A percentile compares a stretch with the other conserved stretches of the same genome.
These are phyloP conservation scores for Silene uniflora DNA, from an alignment of 148 eudicot species.

Conservation along the genomic window DNA sequence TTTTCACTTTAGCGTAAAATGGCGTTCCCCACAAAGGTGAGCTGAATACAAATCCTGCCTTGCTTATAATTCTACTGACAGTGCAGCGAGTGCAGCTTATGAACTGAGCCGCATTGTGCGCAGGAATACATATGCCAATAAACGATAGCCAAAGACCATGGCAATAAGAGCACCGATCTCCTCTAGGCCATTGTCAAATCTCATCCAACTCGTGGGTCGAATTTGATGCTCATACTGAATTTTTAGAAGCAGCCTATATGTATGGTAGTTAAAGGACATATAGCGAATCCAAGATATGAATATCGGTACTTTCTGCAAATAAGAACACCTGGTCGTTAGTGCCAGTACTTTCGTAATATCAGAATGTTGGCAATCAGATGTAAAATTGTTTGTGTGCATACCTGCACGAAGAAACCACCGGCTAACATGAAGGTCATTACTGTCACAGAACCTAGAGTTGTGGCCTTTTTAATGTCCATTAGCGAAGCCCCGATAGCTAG, in stretches of 20 bases:
- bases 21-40: neutral
- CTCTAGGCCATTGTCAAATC: conserved; percentile 31
- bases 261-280: conserved; percentile 88
- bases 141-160: conserved; percentile 50
- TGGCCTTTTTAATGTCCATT: conserved; percentile 80
- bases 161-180: conserved; percentile 37
- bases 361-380: neutral
- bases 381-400: conserved; percentile 21
- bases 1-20: neutral
- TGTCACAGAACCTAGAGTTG: conserved; percentile 73
- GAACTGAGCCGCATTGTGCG: conserved; percentile 38
- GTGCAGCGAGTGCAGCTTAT: conserved; percentile 8
- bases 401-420: conserved; percentile 67
- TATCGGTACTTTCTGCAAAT: conserved; percentile 67
- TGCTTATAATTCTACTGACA: neutral
- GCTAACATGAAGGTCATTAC: conserved; percentile 98
- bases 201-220: conserved; percentile 18
- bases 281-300: conserved; percentile 84
- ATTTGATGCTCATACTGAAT: conserved; percentile 57
- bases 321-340: conserved; percentile 6
- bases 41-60: neutral
- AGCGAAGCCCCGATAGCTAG: conserved; percentile 67
- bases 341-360: neutral
- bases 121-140: conserved; percentile 39
- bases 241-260: conserved; percentile 88